These are phyloP conservation scores for Pseudotsuga menziesii DNA, from an alignment of 75 land plant genomes.

Conservation along the genomic window DNA sequence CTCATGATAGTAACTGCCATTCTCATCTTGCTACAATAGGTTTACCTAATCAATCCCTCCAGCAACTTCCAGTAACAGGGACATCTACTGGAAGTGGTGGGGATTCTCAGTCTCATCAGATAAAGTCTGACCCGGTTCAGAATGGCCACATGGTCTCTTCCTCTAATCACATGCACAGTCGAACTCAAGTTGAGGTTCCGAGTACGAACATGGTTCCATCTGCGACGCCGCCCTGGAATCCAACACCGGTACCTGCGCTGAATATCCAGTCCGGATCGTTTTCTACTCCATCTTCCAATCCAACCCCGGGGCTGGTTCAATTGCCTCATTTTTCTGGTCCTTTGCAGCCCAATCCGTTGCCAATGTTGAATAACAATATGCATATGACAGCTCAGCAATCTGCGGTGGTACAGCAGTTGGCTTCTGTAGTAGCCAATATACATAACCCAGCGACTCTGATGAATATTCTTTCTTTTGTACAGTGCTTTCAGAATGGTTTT, in stretches of 20 bases:
- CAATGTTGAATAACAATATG: conserved; percentile 2
- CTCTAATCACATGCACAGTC: background rate
- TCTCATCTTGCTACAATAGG: background rate
- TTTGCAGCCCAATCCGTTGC: background rate
- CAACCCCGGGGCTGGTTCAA: background rate
- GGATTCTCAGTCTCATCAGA: background rate
- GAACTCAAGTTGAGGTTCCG: too few relatives aligned
- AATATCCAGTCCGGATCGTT: background rate
- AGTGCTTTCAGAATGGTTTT: conserved; percentile 6
- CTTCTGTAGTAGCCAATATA: background rate
- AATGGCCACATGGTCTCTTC: background rate
- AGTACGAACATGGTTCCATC: background rate
- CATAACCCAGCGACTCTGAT: background rate
- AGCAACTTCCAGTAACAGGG: background rate
- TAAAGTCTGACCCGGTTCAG: background rate
- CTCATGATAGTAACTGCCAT: background rate
- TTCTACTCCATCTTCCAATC: background rate
- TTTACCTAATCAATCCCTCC: background rate
- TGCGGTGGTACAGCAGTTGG: conserved; percentile 1
- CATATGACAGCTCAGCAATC: conserved; percentile 3
- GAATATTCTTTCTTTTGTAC: conserved; percentile 1
- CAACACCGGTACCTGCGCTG: background rate
- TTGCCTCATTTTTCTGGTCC: background rate
- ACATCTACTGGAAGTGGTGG: conserved; percentile 1
- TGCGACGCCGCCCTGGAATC: background rate